phyloP scores from a whole-genome alignment of 129 eudicot genomes.

The Solidago caesia region DNA sequence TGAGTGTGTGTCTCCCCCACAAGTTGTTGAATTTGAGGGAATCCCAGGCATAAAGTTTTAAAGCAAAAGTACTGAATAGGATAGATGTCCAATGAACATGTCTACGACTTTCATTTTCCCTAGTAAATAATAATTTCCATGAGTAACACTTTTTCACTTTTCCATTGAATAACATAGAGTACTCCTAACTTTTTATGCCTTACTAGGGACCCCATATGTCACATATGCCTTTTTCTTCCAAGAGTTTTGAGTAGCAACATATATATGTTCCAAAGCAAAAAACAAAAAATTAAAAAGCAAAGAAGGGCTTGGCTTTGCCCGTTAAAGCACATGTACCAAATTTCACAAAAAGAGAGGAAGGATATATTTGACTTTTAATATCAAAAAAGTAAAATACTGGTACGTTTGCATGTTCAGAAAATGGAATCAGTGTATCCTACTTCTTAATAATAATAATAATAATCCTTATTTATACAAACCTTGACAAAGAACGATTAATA shows the following conservation, averaged over 20 bases:
- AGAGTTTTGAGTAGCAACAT: conserved; percentile 34
- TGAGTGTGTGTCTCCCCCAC: conserved; percentile 32
- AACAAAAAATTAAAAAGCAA: background rate
- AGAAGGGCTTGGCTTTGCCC: background rate
- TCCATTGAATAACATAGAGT: conserved; percentile 33
- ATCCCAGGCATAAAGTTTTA: conserved; percentile 61
- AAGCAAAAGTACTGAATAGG: conserved; percentile 7
- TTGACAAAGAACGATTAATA: too few species aligned
- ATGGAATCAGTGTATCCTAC: too few species aligned
- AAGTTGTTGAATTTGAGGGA: conserved; percentile 60
- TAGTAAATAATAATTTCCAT: conserved; percentile 30
- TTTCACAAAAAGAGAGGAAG: background rate
- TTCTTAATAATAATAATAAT: too few species aligned
- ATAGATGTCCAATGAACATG: conserved; percentile 32
- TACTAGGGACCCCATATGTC: conserved; percentile 54
- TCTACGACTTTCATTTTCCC: conserved; percentile 33
- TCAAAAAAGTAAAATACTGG: too few species aligned
- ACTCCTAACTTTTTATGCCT: conserved; percentile 36
- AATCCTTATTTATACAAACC: too few species aligned
- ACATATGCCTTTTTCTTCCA: conserved; percentile 24
- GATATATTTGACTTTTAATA: background rate
- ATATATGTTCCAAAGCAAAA: conserved; percentile 15
- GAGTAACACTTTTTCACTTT: conserved; percentile 41
- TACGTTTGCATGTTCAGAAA: too few species aligned
- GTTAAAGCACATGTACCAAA: background rate